Evolutionary conservation across 306 rosid genomes (phyloP).

Genomic region (Trifolium fragiferum): DNA sequence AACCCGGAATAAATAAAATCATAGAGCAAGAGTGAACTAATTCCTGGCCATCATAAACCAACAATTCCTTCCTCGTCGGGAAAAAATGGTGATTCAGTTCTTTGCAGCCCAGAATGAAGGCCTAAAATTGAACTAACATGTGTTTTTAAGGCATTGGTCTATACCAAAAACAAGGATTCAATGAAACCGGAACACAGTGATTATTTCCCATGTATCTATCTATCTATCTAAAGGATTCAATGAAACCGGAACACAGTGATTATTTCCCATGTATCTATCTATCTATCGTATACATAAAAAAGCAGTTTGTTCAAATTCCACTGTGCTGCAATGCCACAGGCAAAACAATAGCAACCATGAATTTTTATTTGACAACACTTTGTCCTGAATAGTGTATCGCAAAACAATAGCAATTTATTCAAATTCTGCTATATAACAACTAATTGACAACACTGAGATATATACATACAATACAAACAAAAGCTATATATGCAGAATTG

Average conservation of each 20-base stretch:
- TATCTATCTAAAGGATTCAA: neutral
- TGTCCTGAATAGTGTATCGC: neutral
- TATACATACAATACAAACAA: neutral
- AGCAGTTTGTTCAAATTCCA: neutral
- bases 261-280: neutral
- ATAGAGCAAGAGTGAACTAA: neutral
- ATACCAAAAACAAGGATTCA: no score
- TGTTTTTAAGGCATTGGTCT: neutral
- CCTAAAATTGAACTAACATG: constrained; percentile 27
- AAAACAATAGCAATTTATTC: neutral
- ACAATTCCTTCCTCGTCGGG: no score
- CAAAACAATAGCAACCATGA: no score
- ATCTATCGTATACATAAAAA: neutral
- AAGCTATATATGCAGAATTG: neutral
- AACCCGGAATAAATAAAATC: neutral
- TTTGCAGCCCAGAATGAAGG: neutral
- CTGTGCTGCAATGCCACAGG: neutral
- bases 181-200: neutral
- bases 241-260: neutral
- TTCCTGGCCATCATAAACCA: no score
- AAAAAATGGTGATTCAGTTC: neutral
- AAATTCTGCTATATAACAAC: neutral
- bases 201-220: neutral
- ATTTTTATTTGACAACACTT: neutral
- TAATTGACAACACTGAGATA: neutral